phyloP scores from a whole-genome alignment of 495 filamentous ascomycete species.

The Hyaloscypha hepaticicola region DNA sequence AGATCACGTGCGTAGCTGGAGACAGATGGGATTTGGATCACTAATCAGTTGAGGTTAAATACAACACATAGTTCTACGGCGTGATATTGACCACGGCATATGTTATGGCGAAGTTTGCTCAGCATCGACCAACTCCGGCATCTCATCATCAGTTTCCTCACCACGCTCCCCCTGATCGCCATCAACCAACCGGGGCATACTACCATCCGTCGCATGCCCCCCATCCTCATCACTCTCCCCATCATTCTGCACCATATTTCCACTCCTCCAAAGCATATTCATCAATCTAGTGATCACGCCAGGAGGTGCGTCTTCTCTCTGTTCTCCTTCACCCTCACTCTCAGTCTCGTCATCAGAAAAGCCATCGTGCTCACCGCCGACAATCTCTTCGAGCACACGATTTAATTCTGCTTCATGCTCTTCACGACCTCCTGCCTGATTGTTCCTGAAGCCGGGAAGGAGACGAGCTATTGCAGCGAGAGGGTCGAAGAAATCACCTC shows the following conservation, averaged over 20 bases:
- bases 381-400: not conserved
- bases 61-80: too few species aligned
- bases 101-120: not conserved
- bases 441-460: not conserved
- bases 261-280: conserved; percentile 10
- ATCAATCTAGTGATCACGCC: conserved; percentile 5
- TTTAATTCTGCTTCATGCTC: not conserved
- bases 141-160: conserved; percentile 12
- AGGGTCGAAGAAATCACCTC: conserved; percentile 23
- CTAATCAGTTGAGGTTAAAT: too few species aligned
- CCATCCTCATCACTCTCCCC: not conserved
- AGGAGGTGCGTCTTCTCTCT: not conserved
- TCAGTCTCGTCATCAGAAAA: conserved; percentile 23
- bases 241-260: not conserved
- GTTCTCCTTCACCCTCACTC: conserved; percentile 18
- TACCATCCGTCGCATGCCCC: conserved; percentile 5
- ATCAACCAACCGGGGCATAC: not conserved
- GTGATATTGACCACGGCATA: too few species aligned
- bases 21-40: too few species aligned
- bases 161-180: conserved; percentile 10
- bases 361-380: not conserved
- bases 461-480: conserved; percentile 23
- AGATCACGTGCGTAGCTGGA: too few species aligned
- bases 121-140: conserved; percentile 14
- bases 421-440: conserved; percentile 8